Base-by-base conservation (phyloP, 2,329 filamentous ascomycete genomes). In the Helicocarpus griseus region DNA sequence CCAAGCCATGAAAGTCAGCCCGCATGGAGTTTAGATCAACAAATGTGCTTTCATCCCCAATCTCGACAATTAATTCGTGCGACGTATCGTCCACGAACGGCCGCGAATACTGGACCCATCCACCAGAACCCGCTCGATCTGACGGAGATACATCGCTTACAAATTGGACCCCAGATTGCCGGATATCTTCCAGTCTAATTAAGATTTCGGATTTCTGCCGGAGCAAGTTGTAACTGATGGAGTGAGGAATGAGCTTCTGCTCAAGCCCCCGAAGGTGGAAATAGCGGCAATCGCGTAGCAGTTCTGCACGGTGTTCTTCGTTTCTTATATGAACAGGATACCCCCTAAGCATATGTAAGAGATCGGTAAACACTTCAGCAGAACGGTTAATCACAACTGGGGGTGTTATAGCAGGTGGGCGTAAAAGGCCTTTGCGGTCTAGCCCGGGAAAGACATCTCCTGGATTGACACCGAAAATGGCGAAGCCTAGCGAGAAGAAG, bases 211-310 rank as follows among this genome's bases (percentile, higher is more conserved):
- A 76, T 46, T 79, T 79, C 14, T 77, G 73, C 2, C 85, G 78
- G 14, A 78, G 71, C 33, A 86, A 78, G 61, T 96, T 95, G 68
- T 82, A 89, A 48, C 77, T 81, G 54, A 91, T 85, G 26, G 80
- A 68, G 66, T 90, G 86, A 0, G 86, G 81, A 40, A 96, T 85
- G 9, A 97, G 75, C 57, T 82, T 83, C 69, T 97, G 91, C 70
- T 97, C 91, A 0, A 96, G 72, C 0, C 89, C 89, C 63, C 90
- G 91, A 60, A 97, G 83, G 65, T 95, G 89, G 67, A 91, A 96
- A 67, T 96, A 97, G 49, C 87, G 83, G 56, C 88, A 93, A 67
- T 97, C 91, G 38, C 87, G 79, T 1, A 97, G 73, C 3, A 97
- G 77, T 53, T 86, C 81, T 21, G 80, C 76, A 17, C 91, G 83